These are phyloP conservation scores for Mycena indigotica DNA, from an alignment of 768 basidiomycete species.

Conservation along the genomic window DNA sequence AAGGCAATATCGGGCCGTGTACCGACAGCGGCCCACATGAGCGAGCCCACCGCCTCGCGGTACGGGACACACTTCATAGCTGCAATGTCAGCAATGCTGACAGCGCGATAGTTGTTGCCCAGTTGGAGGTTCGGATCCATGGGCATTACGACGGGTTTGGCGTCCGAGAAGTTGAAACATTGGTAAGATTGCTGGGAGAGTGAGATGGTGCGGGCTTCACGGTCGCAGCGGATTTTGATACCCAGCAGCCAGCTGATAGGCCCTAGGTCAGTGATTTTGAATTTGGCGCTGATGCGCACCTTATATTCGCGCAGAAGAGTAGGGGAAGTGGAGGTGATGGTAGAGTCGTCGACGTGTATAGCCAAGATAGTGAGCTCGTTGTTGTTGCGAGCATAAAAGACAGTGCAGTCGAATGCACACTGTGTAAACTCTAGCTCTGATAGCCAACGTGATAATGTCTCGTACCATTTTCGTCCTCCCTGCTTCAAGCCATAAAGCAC, in stretches of 20 bases:
- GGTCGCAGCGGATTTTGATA: slow-evolving; percentile 24
- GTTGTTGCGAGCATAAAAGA: slow-evolving; percentile 9
- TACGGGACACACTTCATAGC: slow-evolving; percentile 3
- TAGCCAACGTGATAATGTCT: slow-evolving; percentile 11
- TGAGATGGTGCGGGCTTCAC: slow-evolving; percentile 16
- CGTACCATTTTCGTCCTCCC: slow-evolving; percentile 30
- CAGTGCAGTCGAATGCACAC: slow-evolving; percentile 7
- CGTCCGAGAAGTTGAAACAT: slow-evolving; percentile 17
- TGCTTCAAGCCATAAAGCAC: slow-evolving; percentile 23
- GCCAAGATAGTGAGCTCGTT: slow-evolving; percentile 6
- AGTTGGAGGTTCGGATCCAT: slow-evolving; percentile 8
- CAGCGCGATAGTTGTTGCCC: background rate
- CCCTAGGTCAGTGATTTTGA: slow-evolving; percentile 27
- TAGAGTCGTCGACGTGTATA: slow-evolving; percentile 24
- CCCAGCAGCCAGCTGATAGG: slow-evolving; percentile 29
- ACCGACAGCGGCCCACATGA: slow-evolving; percentile 18
- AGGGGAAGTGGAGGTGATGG: slow-evolving; percentile 21
- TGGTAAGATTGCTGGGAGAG: slow-evolving; percentile 26
- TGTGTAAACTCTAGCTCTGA: slow-evolving; percentile 5
- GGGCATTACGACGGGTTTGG: slow-evolving; percentile 25
- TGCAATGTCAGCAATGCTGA: background rate
- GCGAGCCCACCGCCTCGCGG: slow-evolving; percentile 11
- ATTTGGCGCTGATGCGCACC: background rate
- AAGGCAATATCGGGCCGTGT: slow-evolving; percentile 22
- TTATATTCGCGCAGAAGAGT: slow-evolving; percentile 13